Evolutionary conservation across 2,329 filamentous ascomycete genomes (phyloP).

Genomic region (Fusarium praegraminearum): DNA sequence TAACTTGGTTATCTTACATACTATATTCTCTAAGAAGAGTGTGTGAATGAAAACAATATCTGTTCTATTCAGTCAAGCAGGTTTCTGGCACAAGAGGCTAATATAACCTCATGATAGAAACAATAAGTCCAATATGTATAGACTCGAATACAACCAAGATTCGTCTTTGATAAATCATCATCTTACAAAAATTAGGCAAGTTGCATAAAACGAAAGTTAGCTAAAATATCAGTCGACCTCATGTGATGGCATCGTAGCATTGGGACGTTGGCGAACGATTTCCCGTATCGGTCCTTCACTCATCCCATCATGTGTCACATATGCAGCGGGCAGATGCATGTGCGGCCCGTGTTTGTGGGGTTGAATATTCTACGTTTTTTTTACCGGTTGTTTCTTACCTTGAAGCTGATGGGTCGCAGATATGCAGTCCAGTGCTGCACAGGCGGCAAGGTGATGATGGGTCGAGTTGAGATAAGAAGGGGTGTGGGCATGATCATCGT

Average conservation of each 20-base stretch:
- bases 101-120: not conserved
- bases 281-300: not conserved
- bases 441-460: not conserved
- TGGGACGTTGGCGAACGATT: not conserved
- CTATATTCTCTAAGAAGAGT: not conserved
- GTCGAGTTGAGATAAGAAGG: not conserved
- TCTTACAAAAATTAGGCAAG: not conserved
- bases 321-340: conserved; percentile 19
- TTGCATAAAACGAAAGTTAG: not conserved
- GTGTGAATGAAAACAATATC: not conserved
- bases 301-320: not conserved
- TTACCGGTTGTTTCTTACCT: not conserved
- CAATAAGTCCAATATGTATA: not conserved
- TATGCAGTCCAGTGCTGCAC: not conserved
- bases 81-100: not conserved
- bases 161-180: not conserved
- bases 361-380: not conserved
- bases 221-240: not conserved
- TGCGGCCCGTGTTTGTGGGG: not conserved
- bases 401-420: not conserved
- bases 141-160: not conserved
- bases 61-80: not conserved
- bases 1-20: not conserved
- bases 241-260: not conserved
- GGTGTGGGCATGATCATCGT: not conserved